These are phyloP conservation scores for Schwanniomyces vanrijiae DNA, from an alignment of 805 yeast species.

Conservation along the genomic window DNA sequence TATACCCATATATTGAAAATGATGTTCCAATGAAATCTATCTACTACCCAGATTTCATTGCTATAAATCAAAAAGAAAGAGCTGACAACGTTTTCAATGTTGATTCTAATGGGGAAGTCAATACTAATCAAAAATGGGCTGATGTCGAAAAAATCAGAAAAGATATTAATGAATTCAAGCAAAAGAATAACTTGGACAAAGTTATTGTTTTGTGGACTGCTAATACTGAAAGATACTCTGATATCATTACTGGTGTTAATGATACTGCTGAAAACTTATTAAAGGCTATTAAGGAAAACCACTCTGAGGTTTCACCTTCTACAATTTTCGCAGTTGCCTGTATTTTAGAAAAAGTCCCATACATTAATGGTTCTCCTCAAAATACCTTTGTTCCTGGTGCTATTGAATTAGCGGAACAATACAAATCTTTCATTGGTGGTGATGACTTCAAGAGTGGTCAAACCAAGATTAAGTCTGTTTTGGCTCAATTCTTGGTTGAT, in stretches of 20 bases:
- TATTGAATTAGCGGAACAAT: conserved; percentile 79
- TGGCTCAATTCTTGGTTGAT: conserved; percentile 93
- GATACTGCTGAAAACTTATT: conserved; percentile 84
- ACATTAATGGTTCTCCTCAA: conserved; percentile 96
- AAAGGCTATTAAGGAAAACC: conserved; percentile 71
- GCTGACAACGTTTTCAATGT: conserved; percentile 83
- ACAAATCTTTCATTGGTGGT: conserved; percentile 84
- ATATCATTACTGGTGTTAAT: conserved; percentile 73
- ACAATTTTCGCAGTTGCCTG: conserved; percentile 94
- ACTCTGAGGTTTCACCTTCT: conserved; percentile 85
- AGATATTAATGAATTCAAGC: conserved; percentile 80
- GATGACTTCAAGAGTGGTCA: conserved; percentile 98
- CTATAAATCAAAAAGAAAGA: conserved; percentile 88
- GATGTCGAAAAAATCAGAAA: conserved; percentile 85
- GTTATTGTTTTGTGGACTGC: conserved; percentile 96
- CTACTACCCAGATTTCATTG: conserved; percentile 95
- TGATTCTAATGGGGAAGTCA: conserved; percentile 47
- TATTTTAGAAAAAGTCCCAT: conserved; percentile 83
- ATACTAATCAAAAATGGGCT: conserved; percentile 71
- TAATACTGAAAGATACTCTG: conserved; percentile 91
- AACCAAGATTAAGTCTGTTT: conserved; percentile 92
- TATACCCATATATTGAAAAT: conserved; percentile 60
- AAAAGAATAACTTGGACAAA: conserved; percentile 70
- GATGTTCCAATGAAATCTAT: conserved; percentile 77
- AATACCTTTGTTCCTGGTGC: conserved; percentile 97